These are phyloP conservation scores for Tirmania nivea DNA, from an alignment of 495 filamentous ascomycete genomes.

Conservation along the genomic window DNA sequence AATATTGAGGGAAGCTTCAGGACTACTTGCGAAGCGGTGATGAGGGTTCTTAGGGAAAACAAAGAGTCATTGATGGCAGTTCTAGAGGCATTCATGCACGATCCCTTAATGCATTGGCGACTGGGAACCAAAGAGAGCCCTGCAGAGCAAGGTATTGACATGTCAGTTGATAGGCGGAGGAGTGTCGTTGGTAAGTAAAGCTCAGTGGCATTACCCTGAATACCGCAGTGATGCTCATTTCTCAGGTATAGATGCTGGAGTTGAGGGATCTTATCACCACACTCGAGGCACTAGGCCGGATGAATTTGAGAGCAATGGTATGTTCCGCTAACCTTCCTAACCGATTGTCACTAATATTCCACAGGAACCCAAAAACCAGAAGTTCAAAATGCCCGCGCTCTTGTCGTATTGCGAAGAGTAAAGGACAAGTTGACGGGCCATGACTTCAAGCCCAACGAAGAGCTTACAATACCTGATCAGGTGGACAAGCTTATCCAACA, in stretches of 20 bases:
- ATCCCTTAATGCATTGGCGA: slow-evolving; percentile 92
- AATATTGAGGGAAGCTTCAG: slow-evolving; percentile 98
- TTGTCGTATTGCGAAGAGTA: slow-evolving; percentile 79
- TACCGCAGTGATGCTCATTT: too few relatives aligned
- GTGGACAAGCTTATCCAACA: slow-evolving; percentile 86
- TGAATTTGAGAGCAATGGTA: slow-evolving; percentile 13
- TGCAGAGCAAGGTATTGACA: slow-evolving; percentile 8
- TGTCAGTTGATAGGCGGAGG: slow-evolving; percentile 4
- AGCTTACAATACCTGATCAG: slow-evolving; percentile 67
- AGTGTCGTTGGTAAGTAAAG: slow-evolving; percentile 8
- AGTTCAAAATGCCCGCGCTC: slow-evolving; percentile 74
- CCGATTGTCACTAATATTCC: neutral
- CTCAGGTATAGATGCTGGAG: neutral
- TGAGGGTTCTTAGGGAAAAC: slow-evolving; percentile 87
- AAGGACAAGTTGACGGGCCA: slow-evolving; percentile 77
- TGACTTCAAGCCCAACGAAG: slow-evolving; percentile 46
- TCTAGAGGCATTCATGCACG: slow-evolving; percentile 96
- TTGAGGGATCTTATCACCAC: neutral
- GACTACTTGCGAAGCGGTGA: slow-evolving; percentile 92
- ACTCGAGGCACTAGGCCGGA: neutral
- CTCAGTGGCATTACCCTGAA: too few relatives aligned
- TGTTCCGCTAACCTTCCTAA: neutral
- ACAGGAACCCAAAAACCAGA: slow-evolving; percentile 34
- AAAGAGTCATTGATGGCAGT: slow-evolving; percentile 98
- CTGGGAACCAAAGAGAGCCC: slow-evolving; percentile 61